These are phyloP conservation scores for Gossypium lobatum DNA, from an alignment of 441 rosid species.

Conservation along the genomic window DNA sequence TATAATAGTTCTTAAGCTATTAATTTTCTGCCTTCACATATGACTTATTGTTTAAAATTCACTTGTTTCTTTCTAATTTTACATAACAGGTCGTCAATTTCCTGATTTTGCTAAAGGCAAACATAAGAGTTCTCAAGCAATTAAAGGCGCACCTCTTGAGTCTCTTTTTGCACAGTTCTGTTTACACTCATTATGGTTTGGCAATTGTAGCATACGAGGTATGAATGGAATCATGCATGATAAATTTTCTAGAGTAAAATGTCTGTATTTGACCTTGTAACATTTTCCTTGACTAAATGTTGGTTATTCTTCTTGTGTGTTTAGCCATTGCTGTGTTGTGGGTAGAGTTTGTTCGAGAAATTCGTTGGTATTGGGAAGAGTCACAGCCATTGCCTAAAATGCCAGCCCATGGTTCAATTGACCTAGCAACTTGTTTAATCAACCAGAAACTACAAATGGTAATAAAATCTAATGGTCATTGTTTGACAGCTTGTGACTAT, in stretches of 20 bases:
- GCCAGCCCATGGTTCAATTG: slow-evolving; percentile 59
- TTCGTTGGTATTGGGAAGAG: slow-evolving; percentile 98
- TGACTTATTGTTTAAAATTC: background rate
- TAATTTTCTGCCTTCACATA: slow-evolving; percentile 19
- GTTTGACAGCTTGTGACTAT: background rate
- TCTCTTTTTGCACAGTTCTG: slow-evolving; percentile 88
- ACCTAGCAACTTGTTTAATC: slow-evolving; percentile 79
- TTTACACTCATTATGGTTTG: slow-evolving; percentile 83
- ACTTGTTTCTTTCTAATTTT: slow-evolving; percentile 4
- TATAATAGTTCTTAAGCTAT: slow-evolving; percentile 72
- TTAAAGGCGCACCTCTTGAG: slow-evolving; percentile 77
- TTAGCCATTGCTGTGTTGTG: slow-evolving; percentile 87
- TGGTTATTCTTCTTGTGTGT: slow-evolving; percentile 20
- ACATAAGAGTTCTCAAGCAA: slow-evolving; percentile 70
- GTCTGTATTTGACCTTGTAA: background rate
- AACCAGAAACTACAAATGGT: slow-evolving; percentile 96
- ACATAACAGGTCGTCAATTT: slow-evolving; percentile 40
- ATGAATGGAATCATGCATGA: slow-evolving; percentile 22
- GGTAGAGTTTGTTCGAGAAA: slow-evolving; percentile 96
- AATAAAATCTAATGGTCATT: slow-evolving; percentile 21
- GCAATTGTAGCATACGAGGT: slow-evolving; percentile 93
- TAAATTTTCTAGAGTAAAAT: background rate
- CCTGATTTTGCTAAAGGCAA: slow-evolving; percentile 48
- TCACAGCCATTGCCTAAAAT: slow-evolving; percentile 80
- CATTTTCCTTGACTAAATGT: slow-evolving; percentile 17